Evolutionary conservation across 2,329 filamentous ascomycete genomes (phyloP).

Genomic region (Diaporthe citri): DNA sequence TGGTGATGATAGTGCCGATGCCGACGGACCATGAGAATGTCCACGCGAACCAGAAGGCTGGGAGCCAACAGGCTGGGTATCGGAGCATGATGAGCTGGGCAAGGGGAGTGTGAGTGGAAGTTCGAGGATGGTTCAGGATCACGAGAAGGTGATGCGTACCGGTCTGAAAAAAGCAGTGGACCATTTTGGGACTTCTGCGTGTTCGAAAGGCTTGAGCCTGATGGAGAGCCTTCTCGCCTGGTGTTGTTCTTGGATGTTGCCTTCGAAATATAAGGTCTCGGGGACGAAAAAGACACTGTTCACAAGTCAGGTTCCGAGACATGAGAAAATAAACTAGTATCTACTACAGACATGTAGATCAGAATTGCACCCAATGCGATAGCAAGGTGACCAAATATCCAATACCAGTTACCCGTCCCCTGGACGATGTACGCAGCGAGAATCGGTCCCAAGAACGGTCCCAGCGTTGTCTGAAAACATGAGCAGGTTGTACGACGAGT

Average conservation of each 20-base stretch:
- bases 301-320: neutral
- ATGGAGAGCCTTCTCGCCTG: neutral
- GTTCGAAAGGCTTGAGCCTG: neutral
- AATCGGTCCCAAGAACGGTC: neutral
- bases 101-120: no score
- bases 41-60: conserved; percentile 15
- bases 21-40: neutral
- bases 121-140: no score
- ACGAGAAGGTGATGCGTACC: no score
- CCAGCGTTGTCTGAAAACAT: neutral
- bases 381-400: neutral
- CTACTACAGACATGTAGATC: neutral
- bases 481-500: accelerated
- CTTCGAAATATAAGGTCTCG: neutral
- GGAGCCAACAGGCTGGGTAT: neutral
- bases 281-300: neutral
- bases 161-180: neutral
- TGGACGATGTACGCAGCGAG: neutral
- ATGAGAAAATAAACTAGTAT: no score
- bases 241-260: neutral
- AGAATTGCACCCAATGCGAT: neutral
- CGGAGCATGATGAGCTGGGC: conserved; percentile 4
- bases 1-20: neutral
- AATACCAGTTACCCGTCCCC: neutral
- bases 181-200: neutral